Evolutionary conservation across 2,329 filamentous ascomycete genomes (phyloP).

Genomic region (Venturia carpophila): DNA sequence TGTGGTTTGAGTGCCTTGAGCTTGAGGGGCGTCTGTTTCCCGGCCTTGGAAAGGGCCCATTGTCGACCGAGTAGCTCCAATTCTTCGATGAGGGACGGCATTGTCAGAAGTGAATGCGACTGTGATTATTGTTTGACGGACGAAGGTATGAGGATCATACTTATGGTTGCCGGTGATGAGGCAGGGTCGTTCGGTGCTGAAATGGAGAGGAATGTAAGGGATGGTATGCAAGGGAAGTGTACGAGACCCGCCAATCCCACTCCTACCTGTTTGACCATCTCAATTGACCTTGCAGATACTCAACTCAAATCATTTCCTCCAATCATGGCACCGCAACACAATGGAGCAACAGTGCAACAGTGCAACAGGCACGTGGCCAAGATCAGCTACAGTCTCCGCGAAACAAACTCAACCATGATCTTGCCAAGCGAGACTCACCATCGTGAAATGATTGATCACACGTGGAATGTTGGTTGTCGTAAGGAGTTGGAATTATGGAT

Average conservation of each 20-base stretch:
- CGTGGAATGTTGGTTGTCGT: background rate
- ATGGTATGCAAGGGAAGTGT: background rate
- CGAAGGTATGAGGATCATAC: background rate
- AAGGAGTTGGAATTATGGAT: background rate
- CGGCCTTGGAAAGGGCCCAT: background rate
- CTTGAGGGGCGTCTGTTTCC: background rate
- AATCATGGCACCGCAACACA: background rate
- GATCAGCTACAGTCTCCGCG: background rate
- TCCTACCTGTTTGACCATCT: background rate
- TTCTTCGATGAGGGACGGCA: slow-evolving; percentile 9
- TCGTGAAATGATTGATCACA: background rate
- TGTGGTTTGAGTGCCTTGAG: background rate
- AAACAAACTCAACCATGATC: background rate
- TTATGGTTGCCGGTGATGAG: background rate
- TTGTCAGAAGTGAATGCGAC: background rate
- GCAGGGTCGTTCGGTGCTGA: background rate
- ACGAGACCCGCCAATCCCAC: background rate
- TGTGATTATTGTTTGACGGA: background rate
- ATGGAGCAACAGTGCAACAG: background rate
- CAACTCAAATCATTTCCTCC: background rate
- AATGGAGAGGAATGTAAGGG: background rate
- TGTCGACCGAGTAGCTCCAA: background rate
- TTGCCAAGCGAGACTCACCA: background rate
- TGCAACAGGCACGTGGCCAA: background rate
- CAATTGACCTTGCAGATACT: background rate